Evolutionary conservation across 2,329 filamentous ascomycete species (phyloP).

Genomic region (Fusarium sp.): DNA sequence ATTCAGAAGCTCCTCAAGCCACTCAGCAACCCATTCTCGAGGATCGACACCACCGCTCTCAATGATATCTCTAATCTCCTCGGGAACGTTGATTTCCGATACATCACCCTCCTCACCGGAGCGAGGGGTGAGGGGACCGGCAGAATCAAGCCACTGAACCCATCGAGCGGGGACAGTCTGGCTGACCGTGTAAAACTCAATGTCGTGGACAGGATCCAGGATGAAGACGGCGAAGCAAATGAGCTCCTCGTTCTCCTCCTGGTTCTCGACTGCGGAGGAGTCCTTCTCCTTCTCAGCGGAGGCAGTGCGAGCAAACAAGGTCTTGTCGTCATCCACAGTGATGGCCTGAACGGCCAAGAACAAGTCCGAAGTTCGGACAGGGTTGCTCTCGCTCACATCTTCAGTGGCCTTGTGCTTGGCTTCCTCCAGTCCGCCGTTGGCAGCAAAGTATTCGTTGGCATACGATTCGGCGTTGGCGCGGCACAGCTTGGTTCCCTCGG

Average conservation of each 20-base stretch:
- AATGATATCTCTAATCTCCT: constrained; percentile 89
- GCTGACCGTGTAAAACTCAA: constrained; percentile 85
- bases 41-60: constrained; percentile 83
- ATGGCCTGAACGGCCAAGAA: constrained; percentile 97
- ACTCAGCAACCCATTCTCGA: constrained; percentile 96
- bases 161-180: constrained; percentile 87
- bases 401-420: constrained; percentile 85
- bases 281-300: constrained; percentile 67
- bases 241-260: constrained; percentile 68
- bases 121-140: constrained; percentile 66
- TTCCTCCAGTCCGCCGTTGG: constrained; percentile 81
- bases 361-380: constrained; percentile 91
- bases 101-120: constrained; percentile 61
- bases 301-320: constrained; percentile 74
- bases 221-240: constrained; percentile 83
- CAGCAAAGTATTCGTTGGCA: constrained; percentile 83
- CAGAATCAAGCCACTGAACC: constrained; percentile 91
- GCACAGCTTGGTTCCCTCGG: constrained; percentile 91
- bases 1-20: constrained; percentile 89
- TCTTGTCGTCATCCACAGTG: constrained; percentile 70
- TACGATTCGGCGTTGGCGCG: constrained; percentile 91
- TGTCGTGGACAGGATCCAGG: constrained; percentile 89
- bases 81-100: constrained; percentile 66
- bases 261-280: constrained; percentile 63
- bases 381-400: constrained; percentile 84